Conservation (phyloP, 2,329 filamentous ascomycete genomes). For the Purpureocillium takamizusanense region DNA sequence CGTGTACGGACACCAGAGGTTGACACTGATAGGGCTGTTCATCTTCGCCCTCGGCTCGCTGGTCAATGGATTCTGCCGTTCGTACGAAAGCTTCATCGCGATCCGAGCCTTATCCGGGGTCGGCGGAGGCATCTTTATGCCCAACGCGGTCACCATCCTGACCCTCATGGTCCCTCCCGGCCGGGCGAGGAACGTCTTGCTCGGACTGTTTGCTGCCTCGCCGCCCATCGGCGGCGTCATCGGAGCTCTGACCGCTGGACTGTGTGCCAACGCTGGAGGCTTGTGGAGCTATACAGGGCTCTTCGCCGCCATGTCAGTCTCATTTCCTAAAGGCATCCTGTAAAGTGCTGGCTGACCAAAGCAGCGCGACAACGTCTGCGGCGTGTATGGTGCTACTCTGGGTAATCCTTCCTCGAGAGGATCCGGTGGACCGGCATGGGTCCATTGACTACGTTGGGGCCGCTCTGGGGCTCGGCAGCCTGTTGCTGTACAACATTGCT, state of each 20-base stretch:
- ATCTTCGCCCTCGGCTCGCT: constrained; percentile 34
- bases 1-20: constrained; percentile 40
- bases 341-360: no score
- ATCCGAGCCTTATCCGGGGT: constrained; percentile 35
- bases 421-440: constrained; percentile 13
- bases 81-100: constrained; percentile 30
- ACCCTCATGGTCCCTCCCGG: constrained; percentile 38
- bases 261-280: constrained; percentile 16
- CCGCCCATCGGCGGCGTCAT: constrained; percentile 36
- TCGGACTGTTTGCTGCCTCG: constrained; percentile 37
- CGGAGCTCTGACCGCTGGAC: constrained; percentile 28
- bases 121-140: constrained; percentile 41
- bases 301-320: constrained; percentile 4
- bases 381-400: no score
- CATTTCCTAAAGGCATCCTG: no score
- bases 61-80: constrained; percentile 31
- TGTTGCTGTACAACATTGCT: constrained; percentile 40
- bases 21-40: constrained; percentile 33
- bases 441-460: constrained; percentile 26
- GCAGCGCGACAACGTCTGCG: no score
- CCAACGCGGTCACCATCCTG: constrained; percentile 42
- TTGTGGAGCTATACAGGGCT: constrained; percentile 4
- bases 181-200: constrained; percentile 29
- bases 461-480: constrained; percentile 24
- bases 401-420: constrained; percentile 1